These are phyloP conservation scores for Gomphus sp. DNA, from an alignment of 1,284 basidiomycete genomes.

Conservation along the genomic window DNA sequence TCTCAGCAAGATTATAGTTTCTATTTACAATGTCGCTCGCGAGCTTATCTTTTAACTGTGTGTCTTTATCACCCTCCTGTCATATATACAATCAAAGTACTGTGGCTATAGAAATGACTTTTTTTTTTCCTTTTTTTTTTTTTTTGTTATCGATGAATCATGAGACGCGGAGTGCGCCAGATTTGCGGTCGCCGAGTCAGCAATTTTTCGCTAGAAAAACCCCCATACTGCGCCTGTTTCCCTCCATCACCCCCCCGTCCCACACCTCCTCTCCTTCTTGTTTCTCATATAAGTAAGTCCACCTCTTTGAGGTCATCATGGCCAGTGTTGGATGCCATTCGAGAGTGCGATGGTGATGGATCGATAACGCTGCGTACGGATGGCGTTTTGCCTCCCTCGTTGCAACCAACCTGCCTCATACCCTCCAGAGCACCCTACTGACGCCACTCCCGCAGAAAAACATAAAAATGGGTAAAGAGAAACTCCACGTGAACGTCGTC, in stretches of 20 bases:
- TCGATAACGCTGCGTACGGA: not conserved
- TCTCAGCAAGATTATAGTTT: not conserved
- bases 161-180: slow-evolving; percentile 1
- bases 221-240: slow-evolving; percentile 32
- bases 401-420: slow-evolving; percentile 5
- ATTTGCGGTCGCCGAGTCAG: not conserved
- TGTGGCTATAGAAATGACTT: not conserved
- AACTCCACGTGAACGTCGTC: slow-evolving; percentile 87
- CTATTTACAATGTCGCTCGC: not conserved
- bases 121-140: not conserved
- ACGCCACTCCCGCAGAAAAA: slow-evolving; percentile 31
- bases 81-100: not conserved
- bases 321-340: not conserved
- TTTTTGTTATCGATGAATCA: not conserved
- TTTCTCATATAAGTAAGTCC: slow-evolving; percentile 38
- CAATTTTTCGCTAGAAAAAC: slow-evolving; percentile 16
- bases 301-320: slow-evolving; percentile 16
- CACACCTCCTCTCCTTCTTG: slow-evolving; percentile 18
- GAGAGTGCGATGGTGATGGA: slow-evolving; percentile 13
- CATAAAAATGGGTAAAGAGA: slow-evolving; percentile 81
- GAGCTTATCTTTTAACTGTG: not conserved
- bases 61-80: not conserved
- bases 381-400: slow-evolving; percentile 5
- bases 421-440: slow-evolving; percentile 16
- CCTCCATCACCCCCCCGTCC: slow-evolving; percentile 34